phyloP scores from a whole-genome alignment of 495 filamentous ascomycete genomes.

The Hyaloscypha bicolor region DNA sequence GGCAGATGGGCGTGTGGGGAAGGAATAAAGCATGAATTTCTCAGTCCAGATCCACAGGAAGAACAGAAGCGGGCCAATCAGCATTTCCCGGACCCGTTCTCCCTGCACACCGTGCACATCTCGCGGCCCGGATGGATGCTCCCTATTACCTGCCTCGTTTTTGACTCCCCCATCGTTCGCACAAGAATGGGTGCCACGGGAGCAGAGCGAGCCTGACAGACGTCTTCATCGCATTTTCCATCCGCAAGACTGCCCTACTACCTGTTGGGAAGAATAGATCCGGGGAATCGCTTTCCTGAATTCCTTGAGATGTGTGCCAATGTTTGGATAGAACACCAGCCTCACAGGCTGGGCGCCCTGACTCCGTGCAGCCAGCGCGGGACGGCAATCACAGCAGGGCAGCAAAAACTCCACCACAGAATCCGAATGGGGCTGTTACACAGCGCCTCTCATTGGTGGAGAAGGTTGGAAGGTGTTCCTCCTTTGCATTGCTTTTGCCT shows the following conservation, averaged over 20 bases:
- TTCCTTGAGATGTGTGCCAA: background rate
- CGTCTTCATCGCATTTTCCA: too few relatives aligned
- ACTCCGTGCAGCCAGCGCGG: background rate
- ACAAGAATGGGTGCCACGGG: background rate
- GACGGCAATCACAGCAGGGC: constrained; percentile 10
- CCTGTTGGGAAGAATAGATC: too few relatives aligned
- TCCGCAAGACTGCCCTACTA: too few relatives aligned
- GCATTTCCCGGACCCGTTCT: background rate
- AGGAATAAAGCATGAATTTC: background rate
- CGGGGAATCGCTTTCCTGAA: background rate
- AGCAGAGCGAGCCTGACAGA: too few relatives aligned
- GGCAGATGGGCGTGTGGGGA: constrained; percentile 25
- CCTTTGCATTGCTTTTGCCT: background rate
- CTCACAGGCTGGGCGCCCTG: background rate
- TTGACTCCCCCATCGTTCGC: background rate
- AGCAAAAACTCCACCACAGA: background rate
- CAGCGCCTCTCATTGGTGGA: background rate
- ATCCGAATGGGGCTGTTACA: background rate
- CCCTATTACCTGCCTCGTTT: background rate
- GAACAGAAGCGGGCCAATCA: constrained; percentile 9
- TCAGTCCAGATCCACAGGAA: background rate
- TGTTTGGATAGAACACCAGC: background rate
- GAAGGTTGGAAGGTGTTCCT: too few relatives aligned
- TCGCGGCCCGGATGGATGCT: constrained; percentile 4
- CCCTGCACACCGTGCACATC: background rate